These are phyloP conservation scores for Prunella vulgaris DNA, from an alignment of 257 asterid genomes.

Conservation along the genomic window DNA sequence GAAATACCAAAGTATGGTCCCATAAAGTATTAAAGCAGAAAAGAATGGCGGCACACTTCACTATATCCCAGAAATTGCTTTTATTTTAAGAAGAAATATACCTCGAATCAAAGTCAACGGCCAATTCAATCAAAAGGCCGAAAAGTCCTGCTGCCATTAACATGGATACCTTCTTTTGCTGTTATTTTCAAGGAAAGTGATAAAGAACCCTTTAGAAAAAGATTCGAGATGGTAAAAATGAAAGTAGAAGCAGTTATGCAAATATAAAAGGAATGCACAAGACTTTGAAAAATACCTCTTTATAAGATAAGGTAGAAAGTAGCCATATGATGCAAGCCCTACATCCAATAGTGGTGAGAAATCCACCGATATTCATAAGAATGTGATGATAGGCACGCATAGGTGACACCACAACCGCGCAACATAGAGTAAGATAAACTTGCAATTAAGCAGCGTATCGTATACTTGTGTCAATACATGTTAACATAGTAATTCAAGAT, in stretches of 20 bases:
- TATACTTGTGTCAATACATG: not conserved
- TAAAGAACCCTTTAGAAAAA: not conserved
- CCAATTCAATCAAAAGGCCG: constrained; percentile 76
- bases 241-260: not conserved
- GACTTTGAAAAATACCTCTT: constrained; percentile 47
- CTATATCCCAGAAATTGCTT: too few relatives aligned
- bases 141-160: constrained; percentile 75
- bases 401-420: constrained; percentile 76
- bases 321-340: constrained; percentile 67
- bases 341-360: constrained; percentile 61
- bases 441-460: constrained; percentile 27
- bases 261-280: not conserved
- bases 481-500: not conserved
- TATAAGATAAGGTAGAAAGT: constrained; percentile 43
- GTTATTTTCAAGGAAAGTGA: constrained; percentile 17
- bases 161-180: constrained; percentile 73
- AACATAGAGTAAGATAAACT: constrained; percentile 88
- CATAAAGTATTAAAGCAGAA: not conserved
- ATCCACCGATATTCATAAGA: constrained; percentile 84
- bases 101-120: constrained; percentile 75
- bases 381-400: constrained; percentile 82
- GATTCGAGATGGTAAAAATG: not conserved
- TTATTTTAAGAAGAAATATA: constrained; percentile 20
- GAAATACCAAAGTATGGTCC: not conserved
- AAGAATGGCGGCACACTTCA: too few relatives aligned